Conservation (phyloP, 768 basidiomycete genomes). For the Serendipita sp. region DNA sequence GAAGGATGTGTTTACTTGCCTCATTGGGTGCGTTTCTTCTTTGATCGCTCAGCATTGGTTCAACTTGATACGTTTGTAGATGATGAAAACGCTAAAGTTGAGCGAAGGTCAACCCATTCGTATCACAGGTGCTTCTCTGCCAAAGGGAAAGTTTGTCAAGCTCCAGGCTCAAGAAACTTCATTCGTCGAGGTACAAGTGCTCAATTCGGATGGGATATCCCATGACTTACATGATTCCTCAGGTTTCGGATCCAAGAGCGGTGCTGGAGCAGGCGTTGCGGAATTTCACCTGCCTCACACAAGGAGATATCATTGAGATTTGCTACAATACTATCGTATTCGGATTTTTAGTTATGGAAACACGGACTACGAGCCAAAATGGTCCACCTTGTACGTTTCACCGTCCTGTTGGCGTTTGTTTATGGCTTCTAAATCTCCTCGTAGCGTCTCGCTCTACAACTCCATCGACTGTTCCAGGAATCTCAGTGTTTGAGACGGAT, state of each 20-base stretch:
- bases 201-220: neutral
- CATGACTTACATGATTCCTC: neutral
- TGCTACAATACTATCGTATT: slow-evolving; percentile 93
- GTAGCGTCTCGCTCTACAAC: neutral
- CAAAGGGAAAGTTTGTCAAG: slow-evolving; percentile 92
- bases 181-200: slow-evolving; percentile 50
- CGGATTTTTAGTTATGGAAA: slow-evolving; percentile 91
- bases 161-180: slow-evolving; percentile 89
- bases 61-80: slow-evolving; percentile 21
- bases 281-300: slow-evolving; percentile 81
- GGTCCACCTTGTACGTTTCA: neutral
- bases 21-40: slow-evolving; percentile 48
- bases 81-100: slow-evolving; percentile 93
- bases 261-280: slow-evolving; percentile 95
- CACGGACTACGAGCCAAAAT: slow-evolving; percentile 21
- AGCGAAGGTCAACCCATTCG: slow-evolving; percentile 93
- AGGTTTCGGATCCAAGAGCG: slow-evolving; percentile 88
- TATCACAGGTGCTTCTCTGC: slow-evolving; percentile 72
- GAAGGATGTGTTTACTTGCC: slow-evolving; percentile 92
- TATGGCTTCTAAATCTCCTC: neutral
- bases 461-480: slow-evolving; percentile 66
- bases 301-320: slow-evolving; percentile 96
- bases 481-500: slow-evolving; percentile 86
- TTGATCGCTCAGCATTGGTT: neutral
- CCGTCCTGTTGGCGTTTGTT: neutral